These are phyloP conservation scores for Melaleuca alternifolia DNA, from an alignment of 345 rosid genomes.

Conservation along the genomic window DNA sequence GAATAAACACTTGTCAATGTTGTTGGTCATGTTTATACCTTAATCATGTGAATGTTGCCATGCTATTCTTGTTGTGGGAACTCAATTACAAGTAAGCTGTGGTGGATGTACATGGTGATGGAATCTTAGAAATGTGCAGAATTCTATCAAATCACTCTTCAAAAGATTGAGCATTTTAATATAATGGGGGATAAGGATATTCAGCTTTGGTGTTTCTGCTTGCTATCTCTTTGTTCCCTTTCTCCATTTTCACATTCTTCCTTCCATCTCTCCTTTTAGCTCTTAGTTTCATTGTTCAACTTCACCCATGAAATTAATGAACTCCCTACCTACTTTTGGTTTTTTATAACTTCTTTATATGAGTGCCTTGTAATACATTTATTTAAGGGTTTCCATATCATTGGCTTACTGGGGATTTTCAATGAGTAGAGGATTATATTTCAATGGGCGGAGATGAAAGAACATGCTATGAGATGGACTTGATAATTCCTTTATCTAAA, in stretches of 20 bases:
- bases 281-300: background rate
- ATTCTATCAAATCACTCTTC: background rate
- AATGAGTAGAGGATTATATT: background rate
- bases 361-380: background rate
- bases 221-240: background rate
- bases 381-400: background rate
- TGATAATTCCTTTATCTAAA: background rate
- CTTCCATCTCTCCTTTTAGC: background rate
- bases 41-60: background rate
- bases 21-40: background rate
- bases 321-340: background rate
- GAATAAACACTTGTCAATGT: too few species aligned
- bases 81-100: background rate
- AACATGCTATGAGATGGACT: background rate
- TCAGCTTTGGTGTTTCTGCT: background rate
- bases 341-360: background rate
- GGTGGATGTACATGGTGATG: background rate
- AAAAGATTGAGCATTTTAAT: background rate
- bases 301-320: background rate
- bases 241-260: background rate
- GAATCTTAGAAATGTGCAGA: background rate
- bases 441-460: background rate
- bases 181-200: background rate
- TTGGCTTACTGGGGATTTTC: background rate
- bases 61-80: background rate